Evolutionary conservation across 306 rosid genomes (phyloP).

Genomic region (Lablab purpureus): DNA sequence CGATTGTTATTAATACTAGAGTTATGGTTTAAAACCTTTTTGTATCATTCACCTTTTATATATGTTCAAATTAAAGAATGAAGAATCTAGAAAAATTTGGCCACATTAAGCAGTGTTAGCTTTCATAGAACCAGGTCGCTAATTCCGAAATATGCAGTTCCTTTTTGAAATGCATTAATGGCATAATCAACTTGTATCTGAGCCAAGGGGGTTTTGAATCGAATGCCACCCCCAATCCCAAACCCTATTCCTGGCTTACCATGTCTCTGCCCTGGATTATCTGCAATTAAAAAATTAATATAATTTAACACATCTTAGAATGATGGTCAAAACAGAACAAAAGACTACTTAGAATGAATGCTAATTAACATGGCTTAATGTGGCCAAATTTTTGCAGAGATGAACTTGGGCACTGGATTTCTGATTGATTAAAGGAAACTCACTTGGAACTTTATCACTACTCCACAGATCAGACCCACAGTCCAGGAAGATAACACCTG

Average conservation of each 20-base stretch:
- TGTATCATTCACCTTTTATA: not conserved
- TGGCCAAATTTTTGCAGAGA: not conserved
- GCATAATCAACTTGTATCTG: slow-evolving; percentile 66
- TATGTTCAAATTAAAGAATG: not conserved
- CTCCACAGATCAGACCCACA: slow-evolving; percentile 72
- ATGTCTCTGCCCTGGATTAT: slow-evolving; percentile 68
- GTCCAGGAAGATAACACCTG: slow-evolving; percentile 69
- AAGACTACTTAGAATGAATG: not conserved
- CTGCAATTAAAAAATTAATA: slow-evolving; percentile 50
- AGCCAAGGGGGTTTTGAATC: slow-evolving; percentile 61
- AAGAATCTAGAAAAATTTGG: slow-evolving; percentile 3
- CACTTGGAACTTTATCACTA: slow-evolving; percentile 63
- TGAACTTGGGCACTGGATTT: slow-evolving; percentile 13
- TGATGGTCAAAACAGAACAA: not conserved
- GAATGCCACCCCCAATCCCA: slow-evolving; percentile 69
- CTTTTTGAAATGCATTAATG: slow-evolving; percentile 63
- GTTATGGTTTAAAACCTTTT: not conserved
- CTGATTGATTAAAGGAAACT: slow-evolving; percentile 43
- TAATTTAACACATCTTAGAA: not conserved
- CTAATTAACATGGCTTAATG: not conserved
- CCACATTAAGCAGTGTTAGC: not conserved
- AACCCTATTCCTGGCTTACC: slow-evolving; percentile 78
- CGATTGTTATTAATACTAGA: too few species aligned
- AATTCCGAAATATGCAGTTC: slow-evolving; percentile 65
- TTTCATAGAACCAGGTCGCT: slow-evolving; percentile 54